A percentile compares a stretch with the other conserved stretches of the same genome.
phyloP scores from a whole-genome alignment of 176 grass and related monocot species.

The Triticum timopheevii region DNA sequence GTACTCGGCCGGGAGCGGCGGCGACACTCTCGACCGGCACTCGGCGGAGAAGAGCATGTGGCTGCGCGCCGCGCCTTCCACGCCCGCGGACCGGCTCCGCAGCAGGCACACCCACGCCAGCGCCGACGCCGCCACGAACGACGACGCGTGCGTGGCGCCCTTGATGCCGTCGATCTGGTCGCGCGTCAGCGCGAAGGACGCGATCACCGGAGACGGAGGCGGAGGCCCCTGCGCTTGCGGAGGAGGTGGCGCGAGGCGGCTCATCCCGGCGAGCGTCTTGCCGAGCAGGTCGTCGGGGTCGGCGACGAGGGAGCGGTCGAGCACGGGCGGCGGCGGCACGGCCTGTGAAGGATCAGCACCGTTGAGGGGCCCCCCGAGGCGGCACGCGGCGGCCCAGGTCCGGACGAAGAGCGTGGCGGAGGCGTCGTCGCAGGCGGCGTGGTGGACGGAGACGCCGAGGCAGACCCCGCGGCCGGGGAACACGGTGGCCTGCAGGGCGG shows the following conservation, averaged over 20 bases:
- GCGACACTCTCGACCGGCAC: neutral
- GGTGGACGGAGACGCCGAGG: neutral
- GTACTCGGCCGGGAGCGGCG: neutral
- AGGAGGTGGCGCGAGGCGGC: neutral
- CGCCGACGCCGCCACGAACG: constrained; percentile 14
- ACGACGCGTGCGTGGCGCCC: neutral
- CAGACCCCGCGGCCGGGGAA: constrained; percentile 1
- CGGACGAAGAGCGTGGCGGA: constrained; percentile 44
- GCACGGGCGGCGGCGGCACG: neutral
- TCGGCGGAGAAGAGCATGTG: neutral
- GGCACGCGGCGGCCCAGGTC: constrained; percentile 50
- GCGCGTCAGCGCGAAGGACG: neutral
- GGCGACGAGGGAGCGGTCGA: constrained; percentile 31
- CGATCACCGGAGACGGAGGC: neutral
- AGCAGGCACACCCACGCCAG: constrained; percentile 10
- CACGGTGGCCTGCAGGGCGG: constrained; percentile 4
- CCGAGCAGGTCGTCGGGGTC: constrained; percentile 46
- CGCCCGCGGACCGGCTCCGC: neutral
- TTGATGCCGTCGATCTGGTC: neutral
- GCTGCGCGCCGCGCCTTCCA: neutral
- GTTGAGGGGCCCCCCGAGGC: neutral
- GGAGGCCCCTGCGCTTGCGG: neutral
- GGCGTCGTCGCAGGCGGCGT: constrained; percentile 22
- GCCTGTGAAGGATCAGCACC: neutral
- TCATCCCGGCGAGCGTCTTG: constrained; percentile 46